These are phyloP conservation scores for Pleurostoma richardsiae DNA, from an alignment of 2,329 filamentous ascomycete genomes.

Conservation along the genomic window DNA sequence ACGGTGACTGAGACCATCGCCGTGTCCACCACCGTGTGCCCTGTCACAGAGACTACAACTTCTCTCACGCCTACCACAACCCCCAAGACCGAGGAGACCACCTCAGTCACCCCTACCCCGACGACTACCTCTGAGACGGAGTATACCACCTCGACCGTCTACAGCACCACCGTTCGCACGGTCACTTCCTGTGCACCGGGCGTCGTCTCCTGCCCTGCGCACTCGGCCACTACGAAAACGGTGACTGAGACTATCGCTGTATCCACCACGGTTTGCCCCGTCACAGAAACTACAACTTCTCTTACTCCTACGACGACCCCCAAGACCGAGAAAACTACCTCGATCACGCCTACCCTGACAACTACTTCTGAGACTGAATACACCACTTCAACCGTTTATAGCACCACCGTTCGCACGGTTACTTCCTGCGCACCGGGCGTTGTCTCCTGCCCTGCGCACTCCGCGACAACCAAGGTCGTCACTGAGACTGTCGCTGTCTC, in stretches of 20 bases:
- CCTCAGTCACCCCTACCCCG: no score
- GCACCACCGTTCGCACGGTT: conserved; percentile 11
- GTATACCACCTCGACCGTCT: conserved; percentile 5
- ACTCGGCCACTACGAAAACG: conserved; percentile 1
- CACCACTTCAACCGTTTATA: conserved; percentile 8
- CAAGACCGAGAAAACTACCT: no score
- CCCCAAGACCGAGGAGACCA: no score
- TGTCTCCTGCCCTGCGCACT: conserved; percentile 16
- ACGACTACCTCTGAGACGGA: no score
- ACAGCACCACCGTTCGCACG: conserved; percentile 6
- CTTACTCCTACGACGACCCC: no score
- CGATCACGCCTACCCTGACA: no score
- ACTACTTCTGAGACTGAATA: no score
- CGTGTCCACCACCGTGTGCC: neutral
- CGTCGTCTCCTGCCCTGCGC: conserved; percentile 7
- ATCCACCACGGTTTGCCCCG: conserved; percentile 4
- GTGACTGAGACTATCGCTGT: conserved; percentile 7
- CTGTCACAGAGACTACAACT: neutral
- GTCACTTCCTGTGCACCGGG: conserved; percentile 8
- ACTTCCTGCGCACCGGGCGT: conserved; percentile 15
- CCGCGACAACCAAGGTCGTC: neutral
- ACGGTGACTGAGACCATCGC: neutral
- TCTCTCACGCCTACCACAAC: no score
- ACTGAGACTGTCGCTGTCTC: neutral
- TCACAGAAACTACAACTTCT: neutral